A percentile compares a stretch with the other conserved stretches of the same genome.
Evolutionary conservation across 495 filamentous ascomycete species (phyloP).

Genomic region (Apiosordaria backusii): DNA sequence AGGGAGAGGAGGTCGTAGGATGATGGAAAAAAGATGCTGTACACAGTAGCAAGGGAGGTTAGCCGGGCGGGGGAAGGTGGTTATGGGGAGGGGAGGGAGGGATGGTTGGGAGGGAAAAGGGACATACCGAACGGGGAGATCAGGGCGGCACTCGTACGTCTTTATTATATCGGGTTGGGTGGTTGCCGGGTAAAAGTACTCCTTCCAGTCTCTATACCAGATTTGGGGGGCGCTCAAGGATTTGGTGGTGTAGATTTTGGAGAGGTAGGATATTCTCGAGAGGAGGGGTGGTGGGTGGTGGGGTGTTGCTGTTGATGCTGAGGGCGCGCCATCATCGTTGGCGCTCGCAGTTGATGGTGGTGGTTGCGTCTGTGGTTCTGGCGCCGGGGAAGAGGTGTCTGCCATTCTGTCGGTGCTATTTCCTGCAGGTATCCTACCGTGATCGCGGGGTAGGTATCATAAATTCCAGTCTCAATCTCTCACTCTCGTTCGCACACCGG

Average conservation of each 20-base stretch:
- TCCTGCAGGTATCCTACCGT: not conserved
- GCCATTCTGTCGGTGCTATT: not conserved
- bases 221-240: conserved; percentile 6
- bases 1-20: conserved; percentile 32
- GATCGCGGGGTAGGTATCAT: not conserved
- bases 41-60: not conserved
- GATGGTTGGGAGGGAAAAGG: not conserved
- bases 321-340: too few species aligned
- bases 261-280: conserved; percentile 23
- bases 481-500: too few species aligned
- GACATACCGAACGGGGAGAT: conserved; percentile 37
- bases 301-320: not conserved
- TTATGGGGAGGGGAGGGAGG: not conserved
- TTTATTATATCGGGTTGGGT: conserved; percentile 30
- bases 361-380: not conserved
- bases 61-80: not conserved
- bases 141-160: conserved; percentile 30
- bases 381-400: not conserved
- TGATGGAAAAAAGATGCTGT: conserved; percentile 39
- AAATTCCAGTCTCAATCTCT: not conserved
- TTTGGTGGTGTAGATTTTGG: conserved; percentile 24
- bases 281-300: conserved; percentile 17
- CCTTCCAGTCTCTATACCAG: conserved; percentile 25
- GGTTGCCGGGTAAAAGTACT: conserved; percentile 26
- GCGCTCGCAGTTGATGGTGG: not conserved